Conservation (phyloP, 192 early-diverging fungal species). For the Glomus cerebriforme region DNA sequence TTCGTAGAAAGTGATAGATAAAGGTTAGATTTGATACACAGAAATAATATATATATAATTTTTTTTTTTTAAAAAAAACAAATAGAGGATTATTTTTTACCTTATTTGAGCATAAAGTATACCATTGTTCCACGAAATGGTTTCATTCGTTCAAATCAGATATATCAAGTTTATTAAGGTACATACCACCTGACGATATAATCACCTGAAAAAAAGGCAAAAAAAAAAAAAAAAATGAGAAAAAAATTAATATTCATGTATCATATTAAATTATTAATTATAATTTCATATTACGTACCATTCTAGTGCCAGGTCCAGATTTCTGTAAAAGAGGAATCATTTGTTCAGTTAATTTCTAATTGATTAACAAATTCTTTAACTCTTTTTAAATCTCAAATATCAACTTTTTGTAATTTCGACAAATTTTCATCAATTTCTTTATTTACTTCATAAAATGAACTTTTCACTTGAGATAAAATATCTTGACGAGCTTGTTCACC, state of each 20-base stretch:
- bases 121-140: constrained; percentile 3
- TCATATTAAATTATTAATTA: too few species aligned
- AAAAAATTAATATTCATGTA: too few species aligned
- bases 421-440: not conserved
- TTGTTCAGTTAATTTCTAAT: not conserved
- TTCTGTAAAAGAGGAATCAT: too few species aligned
- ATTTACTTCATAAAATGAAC: not conserved
- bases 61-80: too few species aligned
- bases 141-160: not conserved
- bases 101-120: constrained; percentile 7
- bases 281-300: too few species aligned
- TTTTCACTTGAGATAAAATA: not conserved
- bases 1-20: too few species aligned
- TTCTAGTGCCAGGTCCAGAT: too few species aligned
- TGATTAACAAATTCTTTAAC: constrained; percentile 5
- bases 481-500: constrained; percentile 3
- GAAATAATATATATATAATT: too few species aligned
- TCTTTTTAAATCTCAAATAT: constrained; percentile 13
- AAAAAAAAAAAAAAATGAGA: too few species aligned
- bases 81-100: too few species aligned
- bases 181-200: constrained; percentile 14
- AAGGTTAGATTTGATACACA: too few species aligned
- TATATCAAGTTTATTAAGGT: constrained; percentile 1
- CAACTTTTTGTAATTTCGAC: constrained; percentile 8
- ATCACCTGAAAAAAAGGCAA: too few species aligned